Conservation (phyloP, 1,284 basidiomycete species). For the Trametes pubescens region DNA sequence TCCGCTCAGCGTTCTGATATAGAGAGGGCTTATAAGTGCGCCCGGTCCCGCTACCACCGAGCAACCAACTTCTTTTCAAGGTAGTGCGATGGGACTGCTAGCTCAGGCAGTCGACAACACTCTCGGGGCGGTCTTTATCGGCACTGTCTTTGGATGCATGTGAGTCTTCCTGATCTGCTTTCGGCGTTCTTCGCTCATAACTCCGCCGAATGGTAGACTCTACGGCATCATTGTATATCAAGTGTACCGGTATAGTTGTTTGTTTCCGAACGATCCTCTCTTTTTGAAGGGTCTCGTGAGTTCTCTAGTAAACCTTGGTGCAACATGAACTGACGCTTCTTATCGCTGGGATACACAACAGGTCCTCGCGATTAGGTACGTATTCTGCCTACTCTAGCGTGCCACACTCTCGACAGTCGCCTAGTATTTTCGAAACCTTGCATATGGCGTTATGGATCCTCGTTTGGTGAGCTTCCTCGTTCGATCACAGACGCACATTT, state of each 20-base stretch:
- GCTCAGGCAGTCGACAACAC: background rate
- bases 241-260: background rate
- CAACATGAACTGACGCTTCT: no score
- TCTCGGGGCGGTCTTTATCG: background rate
- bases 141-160: background rate
- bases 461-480: background rate
- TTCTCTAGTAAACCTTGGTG: background rate
- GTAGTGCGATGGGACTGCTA: background rate
- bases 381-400: background rate
- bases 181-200: background rate
- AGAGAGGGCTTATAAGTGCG: no score
- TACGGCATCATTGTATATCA: conserved; percentile 2
- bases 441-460: background rate
- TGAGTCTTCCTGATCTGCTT: background rate
- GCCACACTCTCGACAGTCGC: background rate
- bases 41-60: no score
- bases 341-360: background rate
- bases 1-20: no score
- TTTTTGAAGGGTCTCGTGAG: background rate
- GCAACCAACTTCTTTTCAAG: no score
- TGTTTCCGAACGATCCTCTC: background rate
- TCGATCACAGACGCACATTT: background rate
- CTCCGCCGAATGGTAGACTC: background rate
- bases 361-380: background rate
- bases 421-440: background rate